Base-by-base conservation (phyloP, 495 filamentous ascomycete species). In the Oleoguttula mirabilis region DNA sequence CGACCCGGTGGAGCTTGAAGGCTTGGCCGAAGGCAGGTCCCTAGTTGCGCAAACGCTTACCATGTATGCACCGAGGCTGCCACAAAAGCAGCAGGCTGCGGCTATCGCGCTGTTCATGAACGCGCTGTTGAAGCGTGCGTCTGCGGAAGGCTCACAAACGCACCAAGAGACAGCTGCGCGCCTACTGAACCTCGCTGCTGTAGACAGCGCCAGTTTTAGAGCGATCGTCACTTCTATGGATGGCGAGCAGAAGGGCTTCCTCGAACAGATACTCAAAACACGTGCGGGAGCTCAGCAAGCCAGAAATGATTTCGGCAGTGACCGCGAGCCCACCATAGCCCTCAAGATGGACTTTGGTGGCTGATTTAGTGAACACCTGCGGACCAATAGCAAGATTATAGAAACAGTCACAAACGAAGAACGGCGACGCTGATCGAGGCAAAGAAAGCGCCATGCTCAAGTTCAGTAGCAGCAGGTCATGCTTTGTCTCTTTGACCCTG, bases 281-380 rank as follows among this genome's bases (percentile, higher is more conserved):
- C 17, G 37, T 6, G 69, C 76, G 30, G 73, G 71, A 33, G 79
- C 70, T 2, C 66, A 65, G 10, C 52, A 57, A 60, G 59, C 56
- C 48, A 58, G 55, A 21, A 61, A 62, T 17, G 62, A 59, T 2
- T 62, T 57, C 1, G 65, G 37, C 8, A 69, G 62, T 32, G 69
- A 69, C 24, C 75, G 54, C 33, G 70, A 78, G 61, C 92, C 90
- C 11, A 93, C 65, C 46, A 99, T 99, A 71, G 85, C 85, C 38
- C 57, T 99, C 60, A 84, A 88, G 68, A 87, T 96, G 81, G 72
- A 94, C 56, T 95, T 98, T 72, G 45, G 52, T 23, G 46, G 47
- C 5, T 36, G 23, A 45, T n/a, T n/a, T n/a, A n/a, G n/a, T n/a
- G n/a, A n/a, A n/a, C n/a, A n/a, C n/a, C n/a, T n/a, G n/a, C n/a